These are phyloP conservation scores for Xylaria castorea DNA, from an alignment of 495 filamentous ascomycete species.

Conservation along the genomic window DNA sequence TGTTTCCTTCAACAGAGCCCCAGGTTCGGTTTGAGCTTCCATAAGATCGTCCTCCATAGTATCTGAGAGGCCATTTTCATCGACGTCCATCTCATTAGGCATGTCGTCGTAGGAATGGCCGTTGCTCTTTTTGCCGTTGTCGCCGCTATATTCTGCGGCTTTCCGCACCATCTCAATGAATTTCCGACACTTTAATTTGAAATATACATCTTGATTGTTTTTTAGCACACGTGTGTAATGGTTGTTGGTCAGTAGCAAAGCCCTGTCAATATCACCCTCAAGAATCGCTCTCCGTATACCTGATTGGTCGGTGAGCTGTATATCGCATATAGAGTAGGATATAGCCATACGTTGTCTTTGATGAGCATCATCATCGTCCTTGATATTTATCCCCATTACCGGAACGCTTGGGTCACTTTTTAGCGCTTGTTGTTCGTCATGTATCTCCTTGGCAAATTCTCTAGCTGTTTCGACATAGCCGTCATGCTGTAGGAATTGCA, in stretches of 20 bases:
- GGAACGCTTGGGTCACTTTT: conserved; percentile 59
- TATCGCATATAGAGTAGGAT: conserved; percentile 1
- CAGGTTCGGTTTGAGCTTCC: conserved; percentile 35
- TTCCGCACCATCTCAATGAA: conserved; percentile 96
- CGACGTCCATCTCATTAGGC: conserved; percentile 76
- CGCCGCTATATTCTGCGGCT: conserved; percentile 70
- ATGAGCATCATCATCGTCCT: conserved; percentile 86
- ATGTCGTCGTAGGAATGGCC: conserved; percentile 62
- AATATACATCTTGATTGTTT: conserved; percentile 88
- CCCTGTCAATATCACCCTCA: conserved; percentile 91
- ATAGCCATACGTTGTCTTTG: conserved; percentile 78
- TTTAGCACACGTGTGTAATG: conserved; percentile 83
- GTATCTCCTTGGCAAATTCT: conserved; percentile 86
- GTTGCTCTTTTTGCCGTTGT: conserved; percentile 38
- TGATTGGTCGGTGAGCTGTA: conserved; percentile 45
- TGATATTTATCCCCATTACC: conserved; percentile 70
- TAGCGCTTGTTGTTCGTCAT: conserved; percentile 70
- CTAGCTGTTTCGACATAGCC: conserved; percentile 95
- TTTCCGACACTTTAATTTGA: conserved; percentile 87
- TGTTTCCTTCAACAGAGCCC: conserved; percentile 61
- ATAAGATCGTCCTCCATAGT: conserved; percentile 61
- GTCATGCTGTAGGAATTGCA: conserved; percentile 92
- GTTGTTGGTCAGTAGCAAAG: conserved; percentile 77
- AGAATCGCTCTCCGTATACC: conserved; percentile 89
- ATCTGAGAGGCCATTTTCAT: conserved; percentile 50